phyloP scores from a whole-genome alignment of 495 filamentous ascomycete genomes.

The Penicillium cinerascens region DNA sequence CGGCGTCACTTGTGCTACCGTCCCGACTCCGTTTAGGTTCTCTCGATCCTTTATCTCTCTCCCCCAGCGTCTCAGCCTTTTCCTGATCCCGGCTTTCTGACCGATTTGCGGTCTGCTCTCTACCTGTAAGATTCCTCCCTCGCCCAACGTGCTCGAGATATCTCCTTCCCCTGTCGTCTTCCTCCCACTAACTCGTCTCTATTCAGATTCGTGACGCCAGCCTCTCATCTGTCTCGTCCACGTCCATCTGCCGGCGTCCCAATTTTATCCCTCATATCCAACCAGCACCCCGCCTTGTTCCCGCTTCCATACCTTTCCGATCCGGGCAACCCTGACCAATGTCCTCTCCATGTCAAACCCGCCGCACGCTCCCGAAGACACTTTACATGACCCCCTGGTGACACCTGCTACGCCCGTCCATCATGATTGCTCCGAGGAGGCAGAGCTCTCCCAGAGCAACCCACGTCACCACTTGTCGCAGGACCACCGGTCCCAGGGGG shows the following conservation, averaged over 20 bases:
- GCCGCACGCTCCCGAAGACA: conserved; percentile 46
- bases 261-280: background rate
- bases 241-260: conserved; percentile 8
- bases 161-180: conserved; percentile 5
- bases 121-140: conserved; percentile 37
- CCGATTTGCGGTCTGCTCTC: conserved; percentile 18
- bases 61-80: conserved; percentile 4
- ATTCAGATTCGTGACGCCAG: conserved; percentile 22
- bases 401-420: conserved; percentile 47
- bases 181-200: conserved; percentile 18
- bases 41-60: conserved; percentile 15
- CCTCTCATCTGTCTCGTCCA: conserved; percentile 16
- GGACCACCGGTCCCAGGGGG: conserved; percentile 31
- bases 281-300: conserved; percentile 7
- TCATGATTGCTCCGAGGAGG: conserved; percentile 43
- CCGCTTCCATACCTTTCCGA: conserved; percentile 31
- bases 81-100: conserved; percentile 13
- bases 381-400: conserved; percentile 48
- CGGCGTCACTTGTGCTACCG: conserved; percentile 17
- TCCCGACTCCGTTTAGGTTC: conserved; percentile 7
- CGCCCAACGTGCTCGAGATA: conserved; percentile 30
- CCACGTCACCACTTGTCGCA: conserved; percentile 42
- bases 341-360: conserved; percentile 55
- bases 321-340: conserved; percentile 45
- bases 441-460: conserved; percentile 32